Percentiles rank a stretch among this genome's conserved stretches.
phyloP scores from a whole-genome alignment of 192 early-diverging fungal species.

The Coemansia sp. region DNA sequence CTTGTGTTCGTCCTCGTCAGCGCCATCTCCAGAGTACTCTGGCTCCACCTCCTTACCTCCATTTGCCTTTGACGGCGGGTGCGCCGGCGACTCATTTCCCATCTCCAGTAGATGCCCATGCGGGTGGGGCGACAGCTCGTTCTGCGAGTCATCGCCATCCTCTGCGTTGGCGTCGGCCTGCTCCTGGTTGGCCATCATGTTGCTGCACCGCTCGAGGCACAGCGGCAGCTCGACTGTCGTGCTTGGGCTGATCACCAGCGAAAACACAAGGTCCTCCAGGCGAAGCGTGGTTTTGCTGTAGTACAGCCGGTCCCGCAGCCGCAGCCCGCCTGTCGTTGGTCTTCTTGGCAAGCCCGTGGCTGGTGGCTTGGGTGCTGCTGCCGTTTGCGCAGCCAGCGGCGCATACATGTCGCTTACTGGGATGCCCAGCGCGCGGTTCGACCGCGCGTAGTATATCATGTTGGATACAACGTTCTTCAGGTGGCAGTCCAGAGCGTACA shows the following conservation, averaged over 20 bases:
- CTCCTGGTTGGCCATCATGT: slow-evolving; percentile 59
- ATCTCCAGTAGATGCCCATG: not conserved
- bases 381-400: not conserved
- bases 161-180: slow-evolving; percentile 25
- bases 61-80: not conserved
- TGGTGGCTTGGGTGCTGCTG: not conserved
- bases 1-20: slow-evolving; percentile 32
- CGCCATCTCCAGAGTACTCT: slow-evolving; percentile 2
- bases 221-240: slow-evolving; percentile 65
- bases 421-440: slow-evolving; percentile 65
- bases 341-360: slow-evolving; percentile 1
- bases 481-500: slow-evolving; percentile 72
- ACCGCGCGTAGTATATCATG: slow-evolving; percentile 66
- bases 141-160: slow-evolving; percentile 18
- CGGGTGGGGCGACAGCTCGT: not conserved
- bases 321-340: slow-evolving; percentile 41
- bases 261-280: slow-evolving; percentile 65
- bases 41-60: not conserved
- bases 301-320: slow-evolving; percentile 54
- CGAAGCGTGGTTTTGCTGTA: slow-evolving; percentile 52
- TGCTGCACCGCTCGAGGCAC: slow-evolving; percentile 63
- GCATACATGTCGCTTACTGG: slow-evolving; percentile 23
- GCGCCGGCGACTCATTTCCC: not conserved
- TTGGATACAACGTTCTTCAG: slow-evolving; percentile 70
- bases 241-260: slow-evolving; percentile 66